Base-by-base conservation (phyloP, 805 yeast species). In the Maudiozyma saulgeensis region DNA sequence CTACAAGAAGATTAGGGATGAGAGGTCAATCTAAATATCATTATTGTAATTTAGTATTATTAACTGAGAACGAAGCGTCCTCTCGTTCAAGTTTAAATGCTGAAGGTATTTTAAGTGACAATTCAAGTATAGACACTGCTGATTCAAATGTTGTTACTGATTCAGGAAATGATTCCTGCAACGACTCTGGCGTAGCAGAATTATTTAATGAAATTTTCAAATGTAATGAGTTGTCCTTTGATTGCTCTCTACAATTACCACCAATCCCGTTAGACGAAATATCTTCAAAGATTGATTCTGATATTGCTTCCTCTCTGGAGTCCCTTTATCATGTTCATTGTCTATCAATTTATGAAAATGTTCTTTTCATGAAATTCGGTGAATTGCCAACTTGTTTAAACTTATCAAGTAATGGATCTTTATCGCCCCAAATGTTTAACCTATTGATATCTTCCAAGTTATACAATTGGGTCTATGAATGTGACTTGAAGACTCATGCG, bases 21-120 rank as follows among this genome's bases (percentile, higher is more conserved):
- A 72, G 95, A 44, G 89, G 89, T 2, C 83, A 82, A 58, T 80
- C 90, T 21, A 82, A 82, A 61, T 88, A 88, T 64, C 93, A 87
- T 61, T 87, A 86, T 59, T 84, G 90, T 64, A 95, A 93, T 4
- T 73, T 88, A 46, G 75, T 74, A 53, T 67, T 70, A 53, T 56
- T 72, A 12, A 31, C 25, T 34, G 50, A 50, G 25, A 19, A 13
- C 15, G 26, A 39, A n/a, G 25, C 15, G 19, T 39, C 42, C n/a
- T 39, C 42, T 12, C 34, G 23, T 23, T 7, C 42, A 21, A 19
- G 25, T 23, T 39, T 21, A 6, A 44, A 38, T 37, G 15, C 12
- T 9, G 16, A 19, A 9, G 16, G 16, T 19, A 21, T n/a, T 13
- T 4, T 25, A n/a, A 15, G 32, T 21, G 19, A 6, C n/a, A 12